Evolutionary conservation across 108 stramenopile species (phyloP), one percentile per base, ranked within the genome.

Genomic region (Cyclotella choctawhatcheeana): DNA sequence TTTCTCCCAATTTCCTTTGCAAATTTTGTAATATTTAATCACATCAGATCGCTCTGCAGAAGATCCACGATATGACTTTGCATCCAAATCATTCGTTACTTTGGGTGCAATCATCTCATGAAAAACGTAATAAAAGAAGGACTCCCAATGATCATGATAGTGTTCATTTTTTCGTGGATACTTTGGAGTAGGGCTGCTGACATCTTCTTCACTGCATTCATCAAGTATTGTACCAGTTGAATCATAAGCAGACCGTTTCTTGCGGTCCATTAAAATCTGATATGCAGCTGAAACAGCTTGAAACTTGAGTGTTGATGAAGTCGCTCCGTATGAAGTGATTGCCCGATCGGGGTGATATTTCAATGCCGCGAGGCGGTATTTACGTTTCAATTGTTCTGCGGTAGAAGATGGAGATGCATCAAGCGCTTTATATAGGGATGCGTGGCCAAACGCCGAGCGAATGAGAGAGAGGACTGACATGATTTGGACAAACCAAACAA

Each of bases 221-320:
- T 67, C 76, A 17, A 53, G 10, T 16, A 77, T 20, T 18, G 22
- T 20, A 10, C 76, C 76, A n/a, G 76, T 71, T 8, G 45, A 34
- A 51, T 77, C 76, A 40, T 77, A 77, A 0, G 16, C 37, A 12
- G 69, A 56, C 53, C 69, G 40, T 34, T 44, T 43, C 3, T 20
- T 21, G 29, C 27, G 69, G 59, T 77, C 76, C 64, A 62, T 63
- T 20, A 77, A 34, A 24, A 77, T 26, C 26, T 71, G 65, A 43
- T 77, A 77, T 7, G 76, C 76, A 13, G 70, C 76, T 24, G 69
- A 77, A 3, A 67, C 69, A 17, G 76, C 76, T 44, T 77, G 76
- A 31, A 77, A 77, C 32, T 77, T 77, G 45, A 77, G 69, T 4
- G 60, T 77, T 40, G 69, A 63, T 5, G 60, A 14, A 12, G 32